A percentile compares a stretch with the other conserved stretches of the same genome.
Evolutionary conservation across 495 filamentous ascomycete genomes (phyloP).

Genomic region (Aspergillus carlsbadensis): DNA sequence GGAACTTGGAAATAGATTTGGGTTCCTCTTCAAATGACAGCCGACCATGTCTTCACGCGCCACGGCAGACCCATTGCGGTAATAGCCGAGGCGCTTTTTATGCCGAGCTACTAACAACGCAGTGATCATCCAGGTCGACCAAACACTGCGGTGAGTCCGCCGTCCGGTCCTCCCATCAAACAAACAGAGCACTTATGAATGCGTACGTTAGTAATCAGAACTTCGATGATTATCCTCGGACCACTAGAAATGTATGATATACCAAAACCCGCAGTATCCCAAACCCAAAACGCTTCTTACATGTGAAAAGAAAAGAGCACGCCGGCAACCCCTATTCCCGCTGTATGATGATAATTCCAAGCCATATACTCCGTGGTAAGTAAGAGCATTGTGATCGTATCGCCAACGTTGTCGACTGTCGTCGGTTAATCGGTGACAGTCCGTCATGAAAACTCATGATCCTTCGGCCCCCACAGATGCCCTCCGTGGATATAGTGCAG

Average conservation of each 20-base stretch:
- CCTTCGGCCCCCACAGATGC: neutral
- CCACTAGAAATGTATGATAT: neutral
- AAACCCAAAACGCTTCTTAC: neutral
- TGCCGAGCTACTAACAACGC: constrained; percentile 7
- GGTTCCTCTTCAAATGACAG: neutral
- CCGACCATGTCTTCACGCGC: constrained; percentile 7
- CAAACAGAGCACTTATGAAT: too few relatives aligned
- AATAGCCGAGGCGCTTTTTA: constrained; percentile 23
- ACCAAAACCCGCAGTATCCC: neutral
- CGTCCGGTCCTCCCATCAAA: too few relatives aligned
- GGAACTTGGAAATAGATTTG: neutral
- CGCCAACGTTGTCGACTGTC: neutral
- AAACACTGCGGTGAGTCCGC: too few relatives aligned
- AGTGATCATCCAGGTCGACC: neutral
- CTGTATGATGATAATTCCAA: neutral
- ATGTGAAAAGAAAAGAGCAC: neutral
- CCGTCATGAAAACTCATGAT: neutral
- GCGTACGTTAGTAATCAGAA: too few relatives aligned
- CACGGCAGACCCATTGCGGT: constrained; percentile 18
- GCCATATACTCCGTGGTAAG: neutral
- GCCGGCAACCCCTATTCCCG: neutral
- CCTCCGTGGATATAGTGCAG: neutral
- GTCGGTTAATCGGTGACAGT: neutral
- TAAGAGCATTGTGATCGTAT: neutral
- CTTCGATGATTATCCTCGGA: too few relatives aligned